phyloP scores from a whole-genome alignment of 139 green algal species.

The Ettlia oleoabundans region DNA sequence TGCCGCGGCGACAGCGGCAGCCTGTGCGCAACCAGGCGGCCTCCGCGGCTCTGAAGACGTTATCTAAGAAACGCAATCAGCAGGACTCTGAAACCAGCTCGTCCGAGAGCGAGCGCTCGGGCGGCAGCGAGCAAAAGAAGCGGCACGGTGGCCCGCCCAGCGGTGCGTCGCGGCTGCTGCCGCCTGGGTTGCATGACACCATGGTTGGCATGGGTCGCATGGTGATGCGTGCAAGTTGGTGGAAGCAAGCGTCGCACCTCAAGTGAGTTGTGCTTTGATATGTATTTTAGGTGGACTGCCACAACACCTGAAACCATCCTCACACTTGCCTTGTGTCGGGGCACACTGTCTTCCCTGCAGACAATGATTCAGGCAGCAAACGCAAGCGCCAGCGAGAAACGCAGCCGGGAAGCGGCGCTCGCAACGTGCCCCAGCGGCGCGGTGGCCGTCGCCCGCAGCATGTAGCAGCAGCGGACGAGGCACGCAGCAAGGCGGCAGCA shows the following conservation, averaged over 20 bases:
- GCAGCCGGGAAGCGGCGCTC: constrained; percentile 1
- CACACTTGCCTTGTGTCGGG: neutral
- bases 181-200: too few relatives aligned
- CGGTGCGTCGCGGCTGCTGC: too few relatives aligned
- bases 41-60: constrained; percentile 12
- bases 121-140: constrained; percentile 15
- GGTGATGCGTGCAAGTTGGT: too few relatives aligned
- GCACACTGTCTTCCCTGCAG: neutral
- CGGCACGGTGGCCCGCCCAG: neutral
- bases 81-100: constrained; percentile 27
- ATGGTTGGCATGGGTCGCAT: too few relatives aligned
- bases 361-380: constrained; percentile 30
- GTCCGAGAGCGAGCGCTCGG: constrained; percentile 9
- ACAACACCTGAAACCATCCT: neutral
- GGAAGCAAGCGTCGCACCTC: too few relatives aligned
- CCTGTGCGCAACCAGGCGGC: constrained; percentile 24
- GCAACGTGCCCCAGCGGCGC: neutral
- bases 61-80: constrained; percentile 4
- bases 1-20: constrained; percentile 10
- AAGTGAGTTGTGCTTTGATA: neutral
- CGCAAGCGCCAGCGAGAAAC: neutral
- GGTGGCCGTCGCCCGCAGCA: neutral
- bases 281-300: too few relatives aligned
- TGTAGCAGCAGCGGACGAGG: constrained; percentile 8
- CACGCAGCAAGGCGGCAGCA: constrained; percentile 11